phyloP scores from a whole-genome alignment of 2,329 filamentous ascomycete species.

The Talaromyces sp. region DNA sequence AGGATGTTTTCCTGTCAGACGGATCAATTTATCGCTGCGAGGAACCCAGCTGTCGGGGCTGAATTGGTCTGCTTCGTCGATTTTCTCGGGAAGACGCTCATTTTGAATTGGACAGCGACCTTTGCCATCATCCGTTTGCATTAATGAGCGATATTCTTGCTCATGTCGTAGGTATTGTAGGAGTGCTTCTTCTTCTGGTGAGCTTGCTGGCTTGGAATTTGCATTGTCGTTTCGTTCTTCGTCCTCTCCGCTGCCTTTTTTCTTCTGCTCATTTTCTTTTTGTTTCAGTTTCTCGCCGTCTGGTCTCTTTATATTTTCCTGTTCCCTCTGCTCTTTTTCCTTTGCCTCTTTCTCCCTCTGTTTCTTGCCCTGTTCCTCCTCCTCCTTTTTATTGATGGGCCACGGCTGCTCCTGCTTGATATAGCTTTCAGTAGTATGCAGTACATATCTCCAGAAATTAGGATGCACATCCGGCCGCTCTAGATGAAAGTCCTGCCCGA shows the following conservation, averaged over 20 bases:
- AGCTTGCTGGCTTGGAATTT: slow-evolving; percentile 22
- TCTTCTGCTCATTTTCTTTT: background rate
- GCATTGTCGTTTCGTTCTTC: background rate
- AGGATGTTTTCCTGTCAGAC: slow-evolving; percentile 51
- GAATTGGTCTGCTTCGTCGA: slow-evolving; percentile 50
- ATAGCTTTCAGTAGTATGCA: slow-evolving; percentile 47
- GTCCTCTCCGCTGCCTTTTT: slow-evolving; percentile 8
- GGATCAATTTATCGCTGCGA: slow-evolving; percentile 43
- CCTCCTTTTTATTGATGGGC: slow-evolving; percentile 44
- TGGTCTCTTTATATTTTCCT: slow-evolving; percentile 3
- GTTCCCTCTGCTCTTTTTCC: slow-evolving; percentile 8
- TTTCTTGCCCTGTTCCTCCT: slow-evolving; percentile 17
- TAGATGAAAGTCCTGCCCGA: slow-evolving; percentile 40
- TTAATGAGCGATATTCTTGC: slow-evolving; percentile 35
- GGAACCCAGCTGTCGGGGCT: slow-evolving; percentile 53
- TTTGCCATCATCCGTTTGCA: slow-evolving; percentile 43
- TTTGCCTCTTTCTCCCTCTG: slow-evolving; percentile 12
- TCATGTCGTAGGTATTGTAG: slow-evolving; percentile 42
- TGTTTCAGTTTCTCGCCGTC: background rate
- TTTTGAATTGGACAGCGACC: slow-evolving; percentile 28
- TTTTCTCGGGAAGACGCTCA: slow-evolving; percentile 27
- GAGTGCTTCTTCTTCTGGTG: slow-evolving; percentile 41
- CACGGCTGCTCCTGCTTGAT: slow-evolving; percentile 47
- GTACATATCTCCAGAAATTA: slow-evolving; percentile 47
- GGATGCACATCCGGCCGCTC: slow-evolving; percentile 41